These are phyloP conservation scores for Axilococcus clingmanii DNA, from an alignment of 139 green algal species.

Conservation along the genomic window DNA sequence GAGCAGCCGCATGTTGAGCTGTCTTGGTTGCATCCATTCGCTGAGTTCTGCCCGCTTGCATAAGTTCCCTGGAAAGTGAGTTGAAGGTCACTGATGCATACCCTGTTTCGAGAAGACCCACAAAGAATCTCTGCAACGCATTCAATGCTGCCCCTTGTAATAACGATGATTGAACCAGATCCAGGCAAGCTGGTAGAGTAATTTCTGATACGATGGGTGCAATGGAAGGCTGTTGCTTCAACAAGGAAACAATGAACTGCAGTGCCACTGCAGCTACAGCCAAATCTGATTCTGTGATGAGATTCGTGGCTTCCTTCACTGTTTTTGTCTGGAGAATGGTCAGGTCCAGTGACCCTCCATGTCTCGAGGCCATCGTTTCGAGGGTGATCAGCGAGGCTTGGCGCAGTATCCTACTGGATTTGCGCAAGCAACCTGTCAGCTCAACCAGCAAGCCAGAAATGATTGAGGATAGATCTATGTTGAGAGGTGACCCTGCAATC, in stretches of 20 bases:
- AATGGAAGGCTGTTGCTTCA: constrained; percentile 28
- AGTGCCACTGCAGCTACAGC: constrained; percentile 61
- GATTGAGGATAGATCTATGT: constrained; percentile 28
- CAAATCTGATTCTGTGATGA: constrained; percentile 72
- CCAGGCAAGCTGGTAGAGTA: constrained; percentile 46
- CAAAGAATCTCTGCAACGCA: constrained; percentile 67
- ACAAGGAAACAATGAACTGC: constrained; percentile 44
- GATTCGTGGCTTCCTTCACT: constrained; percentile 36
- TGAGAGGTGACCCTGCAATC: constrained; percentile 53
- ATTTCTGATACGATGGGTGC: constrained; percentile 22
- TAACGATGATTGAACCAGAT: constrained; percentile 65
- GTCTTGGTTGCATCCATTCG: constrained; percentile 8
- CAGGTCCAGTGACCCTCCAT: constrained; percentile 6
- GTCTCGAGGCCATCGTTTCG: constrained; percentile 15
- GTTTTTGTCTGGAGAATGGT: neutral
- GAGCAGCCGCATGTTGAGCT: constrained; percentile 51
- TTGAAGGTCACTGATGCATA: constrained; percentile 29
- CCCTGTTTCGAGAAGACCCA: constrained; percentile 35
- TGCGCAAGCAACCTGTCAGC: constrained; percentile 85
- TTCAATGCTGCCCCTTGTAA: constrained; percentile 56
- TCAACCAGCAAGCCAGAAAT: constrained; percentile 41
- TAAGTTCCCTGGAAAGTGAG: constrained; percentile 43
- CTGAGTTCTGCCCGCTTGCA: constrained; percentile 33
- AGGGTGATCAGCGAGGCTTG: constrained; percentile 61
- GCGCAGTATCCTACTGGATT: constrained; percentile 76